Evolutionary conservation across 139 green algal species (phyloP), one percentile per base, ranked within the genome.

Genomic region (Klebsormidium nitens): DNA sequence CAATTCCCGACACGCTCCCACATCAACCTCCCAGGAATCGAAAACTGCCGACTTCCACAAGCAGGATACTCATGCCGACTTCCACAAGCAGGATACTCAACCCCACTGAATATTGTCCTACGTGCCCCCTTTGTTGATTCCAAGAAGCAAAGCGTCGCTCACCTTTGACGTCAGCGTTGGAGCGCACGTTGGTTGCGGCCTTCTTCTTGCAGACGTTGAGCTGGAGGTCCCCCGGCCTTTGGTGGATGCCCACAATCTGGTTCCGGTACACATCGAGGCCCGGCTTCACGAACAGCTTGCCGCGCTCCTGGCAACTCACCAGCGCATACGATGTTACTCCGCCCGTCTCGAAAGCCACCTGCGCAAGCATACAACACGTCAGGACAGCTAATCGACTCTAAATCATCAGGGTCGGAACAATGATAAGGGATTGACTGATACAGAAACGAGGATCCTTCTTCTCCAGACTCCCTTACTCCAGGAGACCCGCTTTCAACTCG

Each of bases 171-270:
- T 87, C 82, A 59, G 83, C 83, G 76, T 86, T 87, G 34, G 75
- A 80, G 37, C 82, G 72, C 46, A 86, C 66, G 83, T 96, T 95
- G 49, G 89, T 97, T 23, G 89, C 79, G 37, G 82, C 80, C 90
- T 99, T 99, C 72, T 84, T 85, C 83, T 98, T 99, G 90, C 89
- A 96, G 0, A 92, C 84, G 74, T 99, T 99, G 58, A 99, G 76
- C 67, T 90, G 87, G 28, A 99, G 84, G 81, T 99, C 95, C 0
- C 89, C 91, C 1, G 74, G 72, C 52, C 95, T 88, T 77, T 96
- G 88, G 85, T 98, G 90, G 74, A 97, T 89, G 47, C 95, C 95
- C 2, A 99, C 78, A 14, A 95, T 87, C 83, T 93, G 85, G n/a
- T 90, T 91, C 85, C 95, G 87, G 69, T 98, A 99, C 40, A 98